Conservation (phyloP, 164 flowering plant genomes). For the Magnolia sinica region DNA sequence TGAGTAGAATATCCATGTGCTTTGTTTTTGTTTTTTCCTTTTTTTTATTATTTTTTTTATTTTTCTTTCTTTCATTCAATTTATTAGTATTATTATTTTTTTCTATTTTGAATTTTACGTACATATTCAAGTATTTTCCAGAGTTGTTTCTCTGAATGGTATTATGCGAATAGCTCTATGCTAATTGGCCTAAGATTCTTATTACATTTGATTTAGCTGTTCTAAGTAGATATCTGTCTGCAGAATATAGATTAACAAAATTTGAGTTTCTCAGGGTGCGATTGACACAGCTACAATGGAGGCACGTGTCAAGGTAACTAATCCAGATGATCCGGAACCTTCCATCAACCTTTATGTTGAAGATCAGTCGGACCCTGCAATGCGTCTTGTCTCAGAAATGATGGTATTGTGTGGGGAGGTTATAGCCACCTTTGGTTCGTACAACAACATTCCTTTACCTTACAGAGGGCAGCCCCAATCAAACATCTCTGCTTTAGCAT, state of each 20-base stretch:
- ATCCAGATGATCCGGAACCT: constrained; percentile 91
- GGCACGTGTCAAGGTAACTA: constrained; percentile 72
- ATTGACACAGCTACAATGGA: constrained; percentile 74
- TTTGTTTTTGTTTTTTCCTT: too few species aligned
- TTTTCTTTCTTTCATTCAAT: too few species aligned
- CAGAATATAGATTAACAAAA: background rate
- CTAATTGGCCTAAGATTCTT: too few species aligned
- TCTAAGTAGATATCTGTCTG: too few species aligned
- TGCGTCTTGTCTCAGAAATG: constrained; percentile 96
- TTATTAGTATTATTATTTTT: too few species aligned
- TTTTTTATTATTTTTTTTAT: too few species aligned
- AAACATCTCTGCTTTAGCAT: constrained; percentile 60
- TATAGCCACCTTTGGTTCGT: constrained; percentile 75
- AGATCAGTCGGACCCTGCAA: constrained; percentile 83
- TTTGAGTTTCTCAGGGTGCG: constrained; percentile 56
- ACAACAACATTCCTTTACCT: constrained; percentile 74
- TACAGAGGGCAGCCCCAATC: constrained; percentile 96
- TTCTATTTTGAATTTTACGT: too few species aligned
- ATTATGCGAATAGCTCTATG: too few species aligned
- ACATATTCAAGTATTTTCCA: too few species aligned
- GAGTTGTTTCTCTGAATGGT: too few species aligned
- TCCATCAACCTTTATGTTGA: constrained; percentile 84
- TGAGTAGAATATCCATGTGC: background rate
- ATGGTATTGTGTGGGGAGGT: constrained; percentile 96
- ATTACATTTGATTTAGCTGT: too few species aligned